phyloP scores from a whole-genome alignment of 2,329 filamentous ascomycete species.

The Nectriaceae sp. region DNA sequence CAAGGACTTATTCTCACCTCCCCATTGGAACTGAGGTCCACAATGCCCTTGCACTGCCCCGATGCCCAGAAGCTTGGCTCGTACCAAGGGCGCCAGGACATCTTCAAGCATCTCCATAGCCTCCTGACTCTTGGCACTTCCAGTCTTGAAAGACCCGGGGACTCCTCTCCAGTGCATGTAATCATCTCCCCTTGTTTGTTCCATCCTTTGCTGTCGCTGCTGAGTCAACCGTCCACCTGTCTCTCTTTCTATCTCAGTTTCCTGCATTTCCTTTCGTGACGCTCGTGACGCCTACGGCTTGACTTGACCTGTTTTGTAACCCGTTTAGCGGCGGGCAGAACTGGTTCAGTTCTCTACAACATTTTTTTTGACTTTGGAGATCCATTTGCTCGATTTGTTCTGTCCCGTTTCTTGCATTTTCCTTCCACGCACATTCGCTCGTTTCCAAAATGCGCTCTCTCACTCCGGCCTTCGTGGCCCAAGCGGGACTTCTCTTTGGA shows the following conservation, averaged over 20 bases:
- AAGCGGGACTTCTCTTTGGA: conserved; percentile 15
- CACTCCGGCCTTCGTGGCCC: conserved; percentile 7
- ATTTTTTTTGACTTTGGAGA: background rate
- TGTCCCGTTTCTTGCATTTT: background rate
- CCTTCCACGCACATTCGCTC: background rate
- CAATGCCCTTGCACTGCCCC: conserved; percentile 25
- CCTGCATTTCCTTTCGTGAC: background rate
- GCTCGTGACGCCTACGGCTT: background rate
- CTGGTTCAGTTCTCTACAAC: background rate
- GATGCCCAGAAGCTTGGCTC: conserved; percentile 28
- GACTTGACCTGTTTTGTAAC: too few relatives aligned
- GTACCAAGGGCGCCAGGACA: conserved; percentile 14
- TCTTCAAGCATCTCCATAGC: too few relatives aligned
- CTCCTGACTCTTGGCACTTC: background rate
- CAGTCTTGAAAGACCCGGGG: conserved; percentile 1
- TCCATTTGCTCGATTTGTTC: too few relatives aligned
- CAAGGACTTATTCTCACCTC: conserved; percentile 13
- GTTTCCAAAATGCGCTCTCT: conserved; percentile 2
- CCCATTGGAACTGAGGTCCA: conserved; percentile 1
- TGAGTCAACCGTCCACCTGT: background rate
- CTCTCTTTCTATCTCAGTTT: conserved; percentile 5
- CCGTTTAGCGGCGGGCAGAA: too few relatives aligned
- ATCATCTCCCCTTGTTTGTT: background rate
- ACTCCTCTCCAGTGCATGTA: background rate
- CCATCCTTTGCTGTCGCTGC: background rate